These are phyloP conservation scores for Sporothrix globosa DNA, from an alignment of 2,329 filamentous ascomycete genomes.

Conservation along the genomic window DNA sequence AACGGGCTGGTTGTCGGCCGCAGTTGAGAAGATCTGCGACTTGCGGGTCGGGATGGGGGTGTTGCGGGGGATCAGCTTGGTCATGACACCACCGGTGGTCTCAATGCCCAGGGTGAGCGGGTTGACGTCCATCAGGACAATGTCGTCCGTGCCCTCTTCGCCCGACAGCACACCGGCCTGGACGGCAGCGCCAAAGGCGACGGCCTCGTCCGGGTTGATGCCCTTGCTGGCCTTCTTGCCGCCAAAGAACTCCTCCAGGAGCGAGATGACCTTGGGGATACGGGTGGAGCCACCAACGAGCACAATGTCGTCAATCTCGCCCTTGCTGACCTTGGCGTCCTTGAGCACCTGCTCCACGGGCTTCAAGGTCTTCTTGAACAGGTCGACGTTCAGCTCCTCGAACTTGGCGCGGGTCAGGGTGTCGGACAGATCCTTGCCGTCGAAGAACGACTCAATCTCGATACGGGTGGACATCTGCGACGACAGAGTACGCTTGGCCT, in stretches of 20 bases:
- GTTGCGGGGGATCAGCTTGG: constrained; percentile 92
- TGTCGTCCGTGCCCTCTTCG: constrained; percentile 75
- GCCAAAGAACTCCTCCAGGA: constrained; percentile 93
- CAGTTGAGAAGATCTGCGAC: constrained; percentile 96
- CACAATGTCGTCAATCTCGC: constrained; percentile 92
- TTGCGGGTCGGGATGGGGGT: constrained; percentile 94
- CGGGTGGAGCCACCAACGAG: constrained; percentile 97
- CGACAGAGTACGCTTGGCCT: constrained; percentile 97
- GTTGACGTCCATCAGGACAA: constrained; percentile 98
- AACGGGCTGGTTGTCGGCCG: constrained; percentile 93
- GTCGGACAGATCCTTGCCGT: constrained; percentile 97
- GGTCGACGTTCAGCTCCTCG: constrained; percentile 97
- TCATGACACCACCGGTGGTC: constrained; percentile 97
- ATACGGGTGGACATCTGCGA: constrained; percentile 92
- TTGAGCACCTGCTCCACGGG: constrained; percentile 98
- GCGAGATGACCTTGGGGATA: constrained; percentile 95
- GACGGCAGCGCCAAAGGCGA: constrained; percentile 95
- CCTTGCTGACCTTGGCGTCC: constrained; percentile 97
- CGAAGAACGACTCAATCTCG: constrained; percentile 96
- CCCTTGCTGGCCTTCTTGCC: constrained; percentile 99
- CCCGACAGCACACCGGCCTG: constrained; percentile 95
- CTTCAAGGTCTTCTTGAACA: constrained; percentile 99
- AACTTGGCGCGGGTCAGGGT: constrained; percentile 98
- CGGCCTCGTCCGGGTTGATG: constrained; percentile 99
- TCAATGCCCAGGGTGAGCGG: constrained; percentile 95